Base-by-base conservation (phyloP, 192 early-diverging fungal genomes). In the Backusella tarrabulga region DNA sequence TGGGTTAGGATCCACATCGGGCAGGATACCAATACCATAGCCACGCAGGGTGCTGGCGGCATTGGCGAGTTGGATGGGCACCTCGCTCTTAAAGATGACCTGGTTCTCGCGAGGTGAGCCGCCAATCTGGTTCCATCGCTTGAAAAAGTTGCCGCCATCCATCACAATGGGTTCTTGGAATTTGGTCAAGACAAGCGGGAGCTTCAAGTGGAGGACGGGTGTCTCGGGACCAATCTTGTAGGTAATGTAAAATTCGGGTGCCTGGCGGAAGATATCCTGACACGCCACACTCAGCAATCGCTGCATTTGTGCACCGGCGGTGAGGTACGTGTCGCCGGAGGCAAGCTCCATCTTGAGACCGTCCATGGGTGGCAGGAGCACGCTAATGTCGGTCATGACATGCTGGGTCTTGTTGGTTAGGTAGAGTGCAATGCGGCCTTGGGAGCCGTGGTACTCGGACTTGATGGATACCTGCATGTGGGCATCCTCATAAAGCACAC, bases 61-160 rank as follows among this genome's bases (percentile, higher is more conserved):
- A 72, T 83, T 83, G 23, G 88, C 84, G 21, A 88, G 19, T 42
- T 92, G 84, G 11, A 90, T 86, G 8, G 85, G 78, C 0, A 77
- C 77, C 3, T 76, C 68, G 34, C 85, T 77, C 42, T 85, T 83
- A 75, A 91, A 91, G n/a, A 97, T 87, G 26, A 81, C 84, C 83
- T 97, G 95, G 21, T 84, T 85, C 77, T 99, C 97, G 29, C 95
- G 87, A 3, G 90, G 91, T 1, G 94, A 81, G 0, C 95, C 96
- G 34, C 96, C 97, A 82, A 99, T 93, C 85, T 99, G 97, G 80
- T 92, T 92, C 98, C 98, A 99, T 21, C 98, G 87, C 12, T 85
- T 81, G 77, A 99, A 96, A 80, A 97, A 99, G 76, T 95, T 94
- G 8, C 77, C 36, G 6, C 92, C 88, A 29, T 90, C 77, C 66